Percentiles rank a stretch among this genome's conserved stretches.
Evolutionary conservation across 495 filamentous ascomycete species (phyloP).

Genomic region (Mytilinidion resinicola): DNA sequence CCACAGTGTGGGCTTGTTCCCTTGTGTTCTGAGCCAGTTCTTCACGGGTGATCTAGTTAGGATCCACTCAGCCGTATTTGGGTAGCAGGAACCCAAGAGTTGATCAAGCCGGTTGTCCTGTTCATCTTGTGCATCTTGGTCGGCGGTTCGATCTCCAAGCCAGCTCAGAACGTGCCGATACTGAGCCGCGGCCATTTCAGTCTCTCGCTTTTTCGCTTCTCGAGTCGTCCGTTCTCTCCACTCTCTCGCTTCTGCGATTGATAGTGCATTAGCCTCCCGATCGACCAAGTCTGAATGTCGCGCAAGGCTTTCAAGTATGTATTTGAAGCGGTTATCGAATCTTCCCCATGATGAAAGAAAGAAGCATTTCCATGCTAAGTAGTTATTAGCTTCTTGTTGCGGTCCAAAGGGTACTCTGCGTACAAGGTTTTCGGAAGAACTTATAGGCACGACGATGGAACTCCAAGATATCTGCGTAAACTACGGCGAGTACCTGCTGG

Average conservation of each 20-base stretch:
- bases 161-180: neutral
- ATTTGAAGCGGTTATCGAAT: conserved; percentile 10
- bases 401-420: conserved; percentile 6
- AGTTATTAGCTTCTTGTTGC: neutral
- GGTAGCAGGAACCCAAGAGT: neutral
- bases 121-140: neutral
- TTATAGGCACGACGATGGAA: conserved; percentile 45
- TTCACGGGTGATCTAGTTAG: neutral
- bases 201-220: neutral
- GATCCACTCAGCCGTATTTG: conserved; percentile 8
- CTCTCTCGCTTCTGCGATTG: conserved; percentile 1
- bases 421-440: conserved; percentile 39
- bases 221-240: conserved; percentile 1
- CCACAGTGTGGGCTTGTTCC: neutral
- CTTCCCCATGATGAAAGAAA: conserved; percentile 8
- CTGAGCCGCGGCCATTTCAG: neutral
- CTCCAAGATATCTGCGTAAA: conserved; percentile 42
- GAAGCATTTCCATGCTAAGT: conserved; percentile 12
- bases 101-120: conserved; percentile 1
- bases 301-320: conserved; percentile 10
- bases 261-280: neutral
- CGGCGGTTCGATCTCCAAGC: neutral
- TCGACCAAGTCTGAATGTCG: conserved; percentile 7
- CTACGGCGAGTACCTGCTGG: conserved; percentile 37
- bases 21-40: neutral